Percentiles rank a stretch among this genome's conserved stretches.
Evolutionary conservation across 2,329 filamentous ascomycete species (phyloP).

Genomic region (Cladophialophora chaetospira): DNA sequence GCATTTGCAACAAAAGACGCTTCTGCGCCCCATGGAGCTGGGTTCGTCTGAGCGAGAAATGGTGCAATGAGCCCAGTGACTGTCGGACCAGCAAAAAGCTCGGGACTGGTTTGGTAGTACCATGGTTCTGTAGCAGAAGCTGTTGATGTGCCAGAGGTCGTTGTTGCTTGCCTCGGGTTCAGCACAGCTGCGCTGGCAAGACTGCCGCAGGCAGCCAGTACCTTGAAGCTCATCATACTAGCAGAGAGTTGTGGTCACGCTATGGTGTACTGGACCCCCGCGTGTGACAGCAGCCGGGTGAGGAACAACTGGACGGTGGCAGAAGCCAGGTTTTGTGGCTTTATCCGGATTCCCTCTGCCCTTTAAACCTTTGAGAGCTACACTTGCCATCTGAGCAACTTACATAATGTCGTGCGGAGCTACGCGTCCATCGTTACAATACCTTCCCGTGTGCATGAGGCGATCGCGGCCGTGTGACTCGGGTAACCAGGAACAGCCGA

Average conservation of each 20-base stretch:
- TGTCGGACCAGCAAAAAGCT: slow-evolving; percentile 30
- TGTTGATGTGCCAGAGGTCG: slow-evolving; percentile 2
- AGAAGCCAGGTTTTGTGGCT: neutral
- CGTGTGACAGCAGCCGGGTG: neutral
- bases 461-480: neutral
- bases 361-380: neutral
- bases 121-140: slow-evolving; percentile 23
- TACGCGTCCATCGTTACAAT: neutral
- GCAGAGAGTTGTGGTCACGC: neutral
- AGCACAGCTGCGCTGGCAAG: slow-evolving; percentile 21
- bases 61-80: slow-evolving; percentile 65
- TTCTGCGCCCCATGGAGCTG: slow-evolving; percentile 61
- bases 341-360: neutral
- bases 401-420: neutral
- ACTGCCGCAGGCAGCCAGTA: neutral
- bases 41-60: slow-evolving; percentile 71
- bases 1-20: slow-evolving; percentile 67
- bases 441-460: neutral
- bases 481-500: neutral
- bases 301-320: neutral
- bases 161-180: slow-evolving; percentile 4
- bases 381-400: neutral
- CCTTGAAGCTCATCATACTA: neutral
- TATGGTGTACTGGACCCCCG: neutral
- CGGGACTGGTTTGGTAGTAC: slow-evolving; percentile 30